Evolutionary conservation across 768 basidiomycete species (phyloP).

Genomic region (Lyophyllum decastes): DNA sequence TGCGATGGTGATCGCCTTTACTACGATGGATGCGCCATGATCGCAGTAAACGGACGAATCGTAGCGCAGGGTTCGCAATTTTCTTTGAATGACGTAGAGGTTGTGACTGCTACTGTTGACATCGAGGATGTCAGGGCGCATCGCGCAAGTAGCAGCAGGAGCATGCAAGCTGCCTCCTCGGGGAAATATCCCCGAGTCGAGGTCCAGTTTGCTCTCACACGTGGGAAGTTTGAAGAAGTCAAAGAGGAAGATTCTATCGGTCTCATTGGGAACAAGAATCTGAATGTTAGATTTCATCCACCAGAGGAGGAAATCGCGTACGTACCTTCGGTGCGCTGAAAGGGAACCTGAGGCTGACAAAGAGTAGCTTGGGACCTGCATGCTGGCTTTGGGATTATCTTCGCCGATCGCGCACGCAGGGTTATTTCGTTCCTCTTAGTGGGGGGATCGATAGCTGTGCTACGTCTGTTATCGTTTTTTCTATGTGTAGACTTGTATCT

Average conservation of each 20-base stretch:
- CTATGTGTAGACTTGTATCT: conserved; percentile 91
- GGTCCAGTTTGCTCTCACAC: conserved; percentile 76
- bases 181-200: conserved; percentile 82
- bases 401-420: conserved; percentile 87
- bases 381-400: conserved; percentile 99
- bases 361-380: conserved; percentile 83
- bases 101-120: conserved; percentile 93
- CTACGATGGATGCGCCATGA: conserved; percentile 97
- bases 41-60: conserved; percentile 90
- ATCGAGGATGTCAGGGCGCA: conserved; percentile 96
- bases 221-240: conserved; percentile 69
- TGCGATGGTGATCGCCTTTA: conserved; percentile 98
- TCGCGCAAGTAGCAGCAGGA: conserved; percentile 78
- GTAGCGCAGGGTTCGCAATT: conserved; percentile 97
- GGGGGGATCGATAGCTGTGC: conserved; percentile 98
- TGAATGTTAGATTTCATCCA: conserved; percentile 70
- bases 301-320: conserved; percentile 99
- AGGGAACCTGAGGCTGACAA: neutral
- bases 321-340: conserved; percentile 30
- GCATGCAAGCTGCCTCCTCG: conserved; percentile 83
- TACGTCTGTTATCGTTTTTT: conserved; percentile 92
- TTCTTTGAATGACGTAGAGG: conserved; percentile 94
- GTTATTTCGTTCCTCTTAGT: conserved; percentile 93
- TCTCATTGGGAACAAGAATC: conserved; percentile 35
- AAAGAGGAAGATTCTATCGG: conserved; percentile 50